Percentiles rank a stretch among this genome's conserved stretches.
phyloP scores from a whole-genome alignment of 176 grass and related monocot species.

The Oryza punctata region DNA sequence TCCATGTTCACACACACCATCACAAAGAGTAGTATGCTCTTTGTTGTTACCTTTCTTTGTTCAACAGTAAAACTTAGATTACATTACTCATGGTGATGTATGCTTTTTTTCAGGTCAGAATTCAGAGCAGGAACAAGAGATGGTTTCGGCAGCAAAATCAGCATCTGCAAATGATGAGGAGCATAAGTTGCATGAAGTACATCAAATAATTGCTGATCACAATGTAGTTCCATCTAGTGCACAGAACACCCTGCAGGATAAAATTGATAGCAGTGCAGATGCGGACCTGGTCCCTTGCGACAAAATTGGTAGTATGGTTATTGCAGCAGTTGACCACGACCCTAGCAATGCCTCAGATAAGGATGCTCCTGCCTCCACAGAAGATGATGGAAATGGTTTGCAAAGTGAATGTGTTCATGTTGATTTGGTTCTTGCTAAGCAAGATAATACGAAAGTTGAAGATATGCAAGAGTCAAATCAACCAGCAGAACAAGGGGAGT shows the following conservation, averaged over 20 bases:
- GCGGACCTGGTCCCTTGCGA: neutral
- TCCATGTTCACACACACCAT: no score
- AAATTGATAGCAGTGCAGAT: slow-evolving; percentile 27
- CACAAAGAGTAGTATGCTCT: neutral
- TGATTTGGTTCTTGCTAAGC: neutral
- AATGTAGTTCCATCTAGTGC: slow-evolving; percentile 18
- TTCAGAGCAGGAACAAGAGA: slow-evolving; percentile 29
- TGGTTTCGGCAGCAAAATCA: slow-evolving; percentile 22
- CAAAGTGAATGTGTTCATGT: slow-evolving; percentile 17
- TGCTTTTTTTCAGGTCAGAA: slow-evolving; percentile 19
- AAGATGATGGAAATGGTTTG: slow-evolving; percentile 17
- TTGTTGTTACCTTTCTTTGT: neutral
- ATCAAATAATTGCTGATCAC: slow-evolving; percentile 23
- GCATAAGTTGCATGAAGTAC: slow-evolving; percentile 17
- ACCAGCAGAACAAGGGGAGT: neutral
- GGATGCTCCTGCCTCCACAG: neutral
- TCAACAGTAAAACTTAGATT: neutral
- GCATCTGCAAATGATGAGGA: slow-evolving; percentile 25
- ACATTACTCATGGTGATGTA: slow-evolving; percentile 19
- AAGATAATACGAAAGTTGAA: slow-evolving; percentile 23
- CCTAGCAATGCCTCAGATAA: slow-evolving; percentile 20
- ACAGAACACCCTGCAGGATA: slow-evolving; percentile 1
- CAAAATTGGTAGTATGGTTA: neutral
- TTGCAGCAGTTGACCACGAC: neutral
- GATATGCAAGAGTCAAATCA: neutral